Evolutionary conservation across 176 grass and related monocot genomes (phyloP).

Genomic region (maize (Zea mays)): DNA sequence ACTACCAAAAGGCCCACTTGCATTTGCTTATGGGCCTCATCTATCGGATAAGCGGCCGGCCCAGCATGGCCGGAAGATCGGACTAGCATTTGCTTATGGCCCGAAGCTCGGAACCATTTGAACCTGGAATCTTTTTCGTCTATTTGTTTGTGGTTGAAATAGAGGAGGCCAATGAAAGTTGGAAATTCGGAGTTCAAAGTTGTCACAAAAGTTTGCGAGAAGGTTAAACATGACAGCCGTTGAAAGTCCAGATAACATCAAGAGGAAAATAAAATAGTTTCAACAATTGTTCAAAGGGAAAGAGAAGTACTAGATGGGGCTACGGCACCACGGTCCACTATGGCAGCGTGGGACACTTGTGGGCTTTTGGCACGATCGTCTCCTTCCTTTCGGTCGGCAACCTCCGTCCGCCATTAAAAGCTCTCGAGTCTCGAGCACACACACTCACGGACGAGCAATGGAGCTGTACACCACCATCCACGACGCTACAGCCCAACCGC

Average conservation of each 20-base stretch:
- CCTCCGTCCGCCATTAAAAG: constrained; percentile 51
- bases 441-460: constrained; percentile 46
- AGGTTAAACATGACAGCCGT: neutral
- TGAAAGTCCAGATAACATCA: neutral
- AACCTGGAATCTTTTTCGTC: too few relatives aligned
- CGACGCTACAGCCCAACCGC: constrained; percentile 44
- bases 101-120: too few relatives aligned
- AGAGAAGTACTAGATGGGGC: neutral
- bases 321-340: neutral
- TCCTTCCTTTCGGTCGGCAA: constrained; percentile 44
- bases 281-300: neutral
- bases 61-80: neutral
- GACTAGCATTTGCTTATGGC: neutral
- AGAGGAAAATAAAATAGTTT: neutral
- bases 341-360: too few relatives aligned
- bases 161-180: neutral
- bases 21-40: neutral
- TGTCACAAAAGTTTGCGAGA: neutral
- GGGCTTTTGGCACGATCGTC: neutral
- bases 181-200: neutral
- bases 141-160: neutral
- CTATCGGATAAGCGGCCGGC: neutral
- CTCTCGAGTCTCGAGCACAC: constrained; percentile 5
- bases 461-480: constrained; percentile 31
- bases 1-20: neutral